These are phyloP conservation scores for Candida labiduridarum DNA, from an alignment of 1,139 yeast species.

Conservation along the genomic window DNA sequence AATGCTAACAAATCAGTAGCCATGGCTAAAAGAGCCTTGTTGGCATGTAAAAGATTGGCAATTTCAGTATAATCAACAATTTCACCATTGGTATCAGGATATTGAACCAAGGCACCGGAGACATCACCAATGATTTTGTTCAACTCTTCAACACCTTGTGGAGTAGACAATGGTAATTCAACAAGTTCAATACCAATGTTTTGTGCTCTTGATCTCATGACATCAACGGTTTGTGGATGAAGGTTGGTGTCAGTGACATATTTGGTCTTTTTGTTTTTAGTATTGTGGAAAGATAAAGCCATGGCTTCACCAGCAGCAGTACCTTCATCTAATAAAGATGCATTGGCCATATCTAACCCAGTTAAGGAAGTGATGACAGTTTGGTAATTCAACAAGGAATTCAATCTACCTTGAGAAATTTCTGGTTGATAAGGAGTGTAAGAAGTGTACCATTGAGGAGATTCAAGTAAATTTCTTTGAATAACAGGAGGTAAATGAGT, in stretches of 20 bases:
- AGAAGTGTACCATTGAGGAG: constrained; percentile 98
- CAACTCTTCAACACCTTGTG: constrained; percentile 47
- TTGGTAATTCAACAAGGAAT: constrained; percentile 86
- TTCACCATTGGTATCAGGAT: constrained; percentile 87
- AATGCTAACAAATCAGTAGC: constrained; percentile 91
- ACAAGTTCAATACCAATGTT: constrained; percentile 71
- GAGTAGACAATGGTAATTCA: constrained; percentile 55
- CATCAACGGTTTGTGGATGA: constrained; percentile 86
- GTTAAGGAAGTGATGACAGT: constrained; percentile 88
- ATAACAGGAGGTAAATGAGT: constrained; percentile 90
- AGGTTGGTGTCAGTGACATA: constrained; percentile 76
- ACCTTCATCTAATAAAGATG: constrained; percentile 93
- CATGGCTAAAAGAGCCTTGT: constrained; percentile 77
- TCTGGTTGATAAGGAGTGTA: constrained; percentile 99
- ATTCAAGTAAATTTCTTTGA: constrained; percentile 87
- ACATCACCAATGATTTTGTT: constrained; percentile 41
- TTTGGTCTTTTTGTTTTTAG: constrained; percentile 65
- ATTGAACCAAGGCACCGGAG: constrained; percentile 87
- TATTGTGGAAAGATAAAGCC: constrained; percentile 74
- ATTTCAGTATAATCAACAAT: constrained; percentile 56
- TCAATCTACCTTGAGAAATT: constrained; percentile 94
- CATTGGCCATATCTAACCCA: constrained; percentile 90
- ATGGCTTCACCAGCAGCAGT: constrained; percentile 99
- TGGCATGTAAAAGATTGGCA: constrained; percentile 65
- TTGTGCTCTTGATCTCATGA: constrained; percentile 74